A percentile compares a stretch with the other conserved stretches of the same genome.
Conservation (phyloP, 2,329 filamentous ascomycete species). For the Colletotrichum caudatum region DNA sequence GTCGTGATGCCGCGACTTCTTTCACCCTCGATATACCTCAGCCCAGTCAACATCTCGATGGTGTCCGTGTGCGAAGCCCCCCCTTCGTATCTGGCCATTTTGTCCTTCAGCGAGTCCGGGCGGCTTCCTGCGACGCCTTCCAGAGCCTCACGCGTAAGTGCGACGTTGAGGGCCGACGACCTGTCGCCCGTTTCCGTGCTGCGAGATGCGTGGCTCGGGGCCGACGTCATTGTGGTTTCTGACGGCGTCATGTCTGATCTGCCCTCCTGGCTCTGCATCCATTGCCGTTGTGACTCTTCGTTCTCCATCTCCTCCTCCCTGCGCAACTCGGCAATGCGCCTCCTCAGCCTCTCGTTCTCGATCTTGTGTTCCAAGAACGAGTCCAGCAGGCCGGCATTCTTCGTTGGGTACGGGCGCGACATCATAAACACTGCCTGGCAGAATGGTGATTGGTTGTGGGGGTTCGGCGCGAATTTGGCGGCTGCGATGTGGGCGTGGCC, state of each 20-base stretch:
- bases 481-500: slow-evolving; percentile 90
- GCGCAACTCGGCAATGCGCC: slow-evolving; percentile 86
- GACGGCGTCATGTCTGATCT: slow-evolving; percentile 66
- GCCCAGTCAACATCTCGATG: slow-evolving; percentile 92
- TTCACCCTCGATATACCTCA: slow-evolving; percentile 90
- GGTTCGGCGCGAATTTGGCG: slow-evolving; percentile 72
- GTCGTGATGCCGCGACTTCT: slow-evolving; percentile 89
- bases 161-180: slow-evolving; percentile 69
- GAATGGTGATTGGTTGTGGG: slow-evolving; percentile 74
- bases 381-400: slow-evolving; percentile 86
- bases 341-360: slow-evolving; percentile 88
- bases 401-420: slow-evolving; percentile 89
- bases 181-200: slow-evolving; percentile 74
- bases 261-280: slow-evolving; percentile 68
- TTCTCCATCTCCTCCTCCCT: slow-evolving; percentile 86
- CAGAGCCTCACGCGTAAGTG: slow-evolving; percentile 83
- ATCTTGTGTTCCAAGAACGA: slow-evolving; percentile 97
- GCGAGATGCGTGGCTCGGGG: slow-evolving; percentile 47
- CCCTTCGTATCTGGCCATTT: slow-evolving; percentile 85
- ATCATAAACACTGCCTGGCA: slow-evolving; percentile 96
- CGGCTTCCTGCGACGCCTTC: slow-evolving; percentile 76
- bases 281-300: slow-evolving; percentile 73
- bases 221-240: slow-evolving; percentile 56
- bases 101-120: slow-evolving; percentile 83
- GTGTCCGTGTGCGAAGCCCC: slow-evolving; percentile 81